A percentile compares a stretch with the other conserved stretches of the same genome.
Conservation (phyloP, 1,284 basidiomycete genomes). For the Tremellales sp. region DNA sequence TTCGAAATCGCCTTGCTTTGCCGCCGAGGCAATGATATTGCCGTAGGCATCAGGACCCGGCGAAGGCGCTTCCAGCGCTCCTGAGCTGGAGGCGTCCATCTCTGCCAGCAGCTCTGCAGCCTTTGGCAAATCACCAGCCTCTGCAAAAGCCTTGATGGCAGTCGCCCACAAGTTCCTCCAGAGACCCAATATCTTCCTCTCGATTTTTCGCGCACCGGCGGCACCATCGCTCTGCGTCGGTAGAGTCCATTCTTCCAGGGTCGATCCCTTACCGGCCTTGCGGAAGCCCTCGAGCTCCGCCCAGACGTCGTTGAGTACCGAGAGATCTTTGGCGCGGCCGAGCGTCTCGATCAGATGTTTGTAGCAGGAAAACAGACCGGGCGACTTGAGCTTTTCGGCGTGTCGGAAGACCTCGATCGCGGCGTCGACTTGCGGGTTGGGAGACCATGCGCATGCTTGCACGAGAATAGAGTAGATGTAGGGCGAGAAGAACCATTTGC, state of each 20-base stretch:
- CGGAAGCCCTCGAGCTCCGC: conserved; percentile 63
- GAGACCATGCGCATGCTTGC: conserved; percentile 56
- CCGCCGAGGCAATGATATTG: conserved; percentile 65
- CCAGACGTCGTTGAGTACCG: conserved; percentile 65
- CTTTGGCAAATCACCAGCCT: conserved; percentile 58
- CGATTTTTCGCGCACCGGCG: background rate
- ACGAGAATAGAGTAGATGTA: conserved; percentile 58
- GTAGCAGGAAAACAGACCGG: conserved; percentile 49
- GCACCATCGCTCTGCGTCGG: too few species aligned
- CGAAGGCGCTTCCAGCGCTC: too few species aligned
- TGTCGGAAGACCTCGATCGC: conserved; percentile 68
- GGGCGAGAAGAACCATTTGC: conserved; percentile 47
- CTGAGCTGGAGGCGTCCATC: too few species aligned
- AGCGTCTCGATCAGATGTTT: conserved; percentile 63
- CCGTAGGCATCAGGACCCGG: too few species aligned
- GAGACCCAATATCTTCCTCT: background rate
- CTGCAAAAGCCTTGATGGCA: conserved; percentile 74
- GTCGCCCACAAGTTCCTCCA: conserved; percentile 42
- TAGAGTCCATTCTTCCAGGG: conserved; percentile 8
- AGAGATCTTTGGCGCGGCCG: conserved; percentile 55
- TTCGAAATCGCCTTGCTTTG: conserved; percentile 58
- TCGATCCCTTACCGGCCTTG: conserved; percentile 39
- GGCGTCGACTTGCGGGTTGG: conserved; percentile 58
- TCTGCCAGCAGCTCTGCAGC: conserved; percentile 67
- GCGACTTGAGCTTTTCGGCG: conserved; percentile 54